These are phyloP conservation scores for Annona squamosa DNA, from an alignment of 164 flowering plant genomes.

Conservation along the genomic window DNA sequence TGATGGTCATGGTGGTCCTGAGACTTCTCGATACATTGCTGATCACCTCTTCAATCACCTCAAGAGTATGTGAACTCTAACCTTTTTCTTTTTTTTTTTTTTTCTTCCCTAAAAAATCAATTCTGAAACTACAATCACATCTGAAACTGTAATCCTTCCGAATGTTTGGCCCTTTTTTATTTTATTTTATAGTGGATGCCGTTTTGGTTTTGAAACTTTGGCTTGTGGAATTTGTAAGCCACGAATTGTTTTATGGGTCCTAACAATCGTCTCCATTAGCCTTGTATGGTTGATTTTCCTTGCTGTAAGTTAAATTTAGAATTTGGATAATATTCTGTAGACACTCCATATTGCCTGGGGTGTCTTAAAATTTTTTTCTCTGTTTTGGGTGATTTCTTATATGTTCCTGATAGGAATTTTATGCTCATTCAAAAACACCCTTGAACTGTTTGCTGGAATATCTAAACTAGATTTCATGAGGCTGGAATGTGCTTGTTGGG, in stretches of 20 bases:
- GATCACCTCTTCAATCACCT: conserved; percentile 70
- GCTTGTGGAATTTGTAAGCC: neutral
- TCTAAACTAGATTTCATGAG: too few species aligned
- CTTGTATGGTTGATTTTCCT: neutral
- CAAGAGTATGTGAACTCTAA: conserved; percentile 38
- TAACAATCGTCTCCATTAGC: neutral
- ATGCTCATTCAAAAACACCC: too few species aligned
- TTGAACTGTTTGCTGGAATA: too few species aligned
- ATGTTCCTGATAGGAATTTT: too few species aligned
- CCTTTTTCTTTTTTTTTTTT: neutral
- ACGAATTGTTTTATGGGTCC: neutral
- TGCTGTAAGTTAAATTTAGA: neutral
- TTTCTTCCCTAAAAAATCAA: too few species aligned
- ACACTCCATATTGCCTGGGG: too few species aligned
- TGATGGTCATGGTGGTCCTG: conserved; percentile 92
- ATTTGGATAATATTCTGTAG: too few species aligned
- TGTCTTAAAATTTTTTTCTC: too few species aligned
- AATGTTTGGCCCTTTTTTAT: neutral
- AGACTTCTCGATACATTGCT: conserved; percentile 66
- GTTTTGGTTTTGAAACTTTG: neutral
- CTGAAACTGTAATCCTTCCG: too few species aligned
- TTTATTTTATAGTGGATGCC: neutral
- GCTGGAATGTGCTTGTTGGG: too few species aligned
- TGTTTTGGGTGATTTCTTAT: too few species aligned
- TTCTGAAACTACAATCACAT: too few species aligned